These are phyloP conservation scores for Ogataea populi-albae DNA, from an alignment of 805 yeast species.

Conservation along the genomic window DNA sequence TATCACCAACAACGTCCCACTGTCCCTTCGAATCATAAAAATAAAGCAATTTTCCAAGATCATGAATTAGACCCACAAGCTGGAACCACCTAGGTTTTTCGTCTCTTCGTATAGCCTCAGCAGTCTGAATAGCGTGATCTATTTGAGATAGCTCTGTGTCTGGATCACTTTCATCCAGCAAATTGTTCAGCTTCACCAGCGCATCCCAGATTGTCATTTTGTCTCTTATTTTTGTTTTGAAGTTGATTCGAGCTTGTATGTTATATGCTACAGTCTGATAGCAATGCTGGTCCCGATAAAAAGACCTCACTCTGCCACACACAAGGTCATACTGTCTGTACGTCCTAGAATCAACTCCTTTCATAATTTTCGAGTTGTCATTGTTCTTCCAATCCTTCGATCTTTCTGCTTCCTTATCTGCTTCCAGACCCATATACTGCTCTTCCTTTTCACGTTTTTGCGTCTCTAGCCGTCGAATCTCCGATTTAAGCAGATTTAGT, in stretches of 20 bases:
- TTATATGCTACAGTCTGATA: conserved; percentile 72
- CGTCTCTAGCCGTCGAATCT: conserved; percentile 23
- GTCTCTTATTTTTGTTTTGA: conserved; percentile 65
- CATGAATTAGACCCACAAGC: conserved; percentile 69
- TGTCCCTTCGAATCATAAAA: conserved; percentile 72
- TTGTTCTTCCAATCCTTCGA: conserved; percentile 22
- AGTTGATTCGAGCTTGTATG: conserved; percentile 66
- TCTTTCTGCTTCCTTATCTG: background rate
- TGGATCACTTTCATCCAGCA: conserved; percentile 71
- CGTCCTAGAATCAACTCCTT: conserved; percentile 28
- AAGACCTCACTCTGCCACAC: conserved; percentile 61
- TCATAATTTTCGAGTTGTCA: conserved; percentile 19
- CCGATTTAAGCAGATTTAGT: conserved; percentile 36
- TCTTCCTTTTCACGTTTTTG: conserved; percentile 15
- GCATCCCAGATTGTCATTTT: conserved; percentile 74
- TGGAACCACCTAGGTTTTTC: conserved; percentile 76
- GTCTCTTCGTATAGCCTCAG: conserved; percentile 68
- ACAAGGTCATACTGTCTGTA: conserved; percentile 70
- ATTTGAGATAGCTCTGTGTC: conserved; percentile 73
- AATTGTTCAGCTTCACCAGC: conserved; percentile 53
- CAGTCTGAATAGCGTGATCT: conserved; percentile 73
- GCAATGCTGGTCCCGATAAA: conserved; percentile 66
- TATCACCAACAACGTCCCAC: conserved; percentile 81
- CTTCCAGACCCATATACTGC: conserved; percentile 8
- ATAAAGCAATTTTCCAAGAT: conserved; percentile 64